phyloP scores from a whole-genome alignment of 2,329 filamentous ascomycete genomes.

The Stagonosporopsis tanaceti region DNA sequence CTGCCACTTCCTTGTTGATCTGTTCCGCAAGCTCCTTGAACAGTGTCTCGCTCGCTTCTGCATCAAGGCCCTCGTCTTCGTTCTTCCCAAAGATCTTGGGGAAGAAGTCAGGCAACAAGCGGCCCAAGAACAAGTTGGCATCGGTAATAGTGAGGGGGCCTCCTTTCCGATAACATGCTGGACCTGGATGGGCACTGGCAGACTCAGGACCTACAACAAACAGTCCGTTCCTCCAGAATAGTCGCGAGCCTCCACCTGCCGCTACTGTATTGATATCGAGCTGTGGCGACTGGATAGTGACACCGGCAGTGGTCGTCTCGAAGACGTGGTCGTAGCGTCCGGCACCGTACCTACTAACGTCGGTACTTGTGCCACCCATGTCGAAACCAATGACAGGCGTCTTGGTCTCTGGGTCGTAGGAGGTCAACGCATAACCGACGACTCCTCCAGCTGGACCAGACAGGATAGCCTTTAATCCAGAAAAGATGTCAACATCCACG shows the following conservation, averaged over 20 bases:
- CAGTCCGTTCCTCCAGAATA: conserved; percentile 88
- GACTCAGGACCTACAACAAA: conserved; percentile 92
- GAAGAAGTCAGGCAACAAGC: conserved; percentile 88
- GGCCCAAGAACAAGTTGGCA: conserved; percentile 84
- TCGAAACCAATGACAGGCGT: conserved; percentile 93
- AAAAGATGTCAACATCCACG: conserved; percentile 80
- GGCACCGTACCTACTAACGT: conserved; percentile 85
- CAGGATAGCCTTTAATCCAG: conserved; percentile 82
- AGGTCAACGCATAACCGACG: conserved; percentile 90
- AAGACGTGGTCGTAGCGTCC: conserved; percentile 93
- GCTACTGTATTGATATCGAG: conserved; percentile 96
- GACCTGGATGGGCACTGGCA: conserved; percentile 86
- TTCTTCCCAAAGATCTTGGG: conserved; percentile 94
- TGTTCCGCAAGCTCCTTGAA: conserved; percentile 79
- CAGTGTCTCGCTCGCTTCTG: conserved; percentile 75
- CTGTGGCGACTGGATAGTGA: conserved; percentile 90
- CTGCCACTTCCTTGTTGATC: conserved; percentile 78
- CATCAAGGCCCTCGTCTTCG: conserved; percentile 81
- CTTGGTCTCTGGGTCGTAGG: conserved; percentile 82
- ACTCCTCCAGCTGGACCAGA: conserved; percentile 93
- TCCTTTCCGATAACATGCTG: conserved; percentile 88
- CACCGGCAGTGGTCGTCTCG: conserved; percentile 91
- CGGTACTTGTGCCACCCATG: conserved; percentile 93
- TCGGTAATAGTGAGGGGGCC: conserved; percentile 93
- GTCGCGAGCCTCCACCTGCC: conserved; percentile 82